phyloP scores from a whole-genome alignment of 2,329 filamentous ascomycete species.

The Akanthomyces dipterigenus region DNA sequence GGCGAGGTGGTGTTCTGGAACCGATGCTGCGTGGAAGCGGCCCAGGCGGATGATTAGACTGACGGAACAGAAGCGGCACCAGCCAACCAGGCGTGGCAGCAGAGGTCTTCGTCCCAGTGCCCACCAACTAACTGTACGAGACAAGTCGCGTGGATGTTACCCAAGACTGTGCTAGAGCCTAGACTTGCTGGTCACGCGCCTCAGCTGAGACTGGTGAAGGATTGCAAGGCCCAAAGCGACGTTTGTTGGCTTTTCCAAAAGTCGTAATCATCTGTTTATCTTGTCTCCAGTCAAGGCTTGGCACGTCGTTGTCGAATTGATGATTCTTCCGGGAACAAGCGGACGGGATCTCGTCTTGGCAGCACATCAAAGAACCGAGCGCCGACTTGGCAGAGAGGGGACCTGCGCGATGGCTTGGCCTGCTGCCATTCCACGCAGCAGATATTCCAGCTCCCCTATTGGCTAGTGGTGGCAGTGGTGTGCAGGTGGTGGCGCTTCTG shows the following conservation, averaged over 20 bases:
- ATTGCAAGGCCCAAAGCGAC: neutral
- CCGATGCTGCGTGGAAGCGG: neutral
- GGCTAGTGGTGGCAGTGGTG: neutral
- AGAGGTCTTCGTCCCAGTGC: neutral
- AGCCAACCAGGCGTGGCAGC: neutral
- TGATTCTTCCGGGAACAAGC: neutral
- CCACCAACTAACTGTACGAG: no score
- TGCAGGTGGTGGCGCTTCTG: neutral
- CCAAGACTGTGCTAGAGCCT: neutral
- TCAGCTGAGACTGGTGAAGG: neutral
- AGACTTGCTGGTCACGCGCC: neutral
- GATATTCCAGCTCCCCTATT: neutral
- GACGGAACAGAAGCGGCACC: neutral
- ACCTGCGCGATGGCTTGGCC: slow-evolving; percentile 1
- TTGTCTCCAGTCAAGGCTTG: neutral
- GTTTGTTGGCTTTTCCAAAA: no score
- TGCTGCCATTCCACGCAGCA: neutral
- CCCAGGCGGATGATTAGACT: neutral
- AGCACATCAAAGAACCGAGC: neutral
- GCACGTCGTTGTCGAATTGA: neutral
- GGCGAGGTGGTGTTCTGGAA: neutral
- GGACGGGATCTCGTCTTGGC: slow-evolving; percentile 5
- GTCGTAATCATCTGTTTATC: no score
- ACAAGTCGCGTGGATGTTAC: neutral
- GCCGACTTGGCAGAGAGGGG: slow-evolving; percentile 4